A percentile compares a stretch with the other conserved stretches of the same genome.
Evolutionary conservation across 345 rosid species (phyloP).

Genomic region (Citrus australasica): DNA sequence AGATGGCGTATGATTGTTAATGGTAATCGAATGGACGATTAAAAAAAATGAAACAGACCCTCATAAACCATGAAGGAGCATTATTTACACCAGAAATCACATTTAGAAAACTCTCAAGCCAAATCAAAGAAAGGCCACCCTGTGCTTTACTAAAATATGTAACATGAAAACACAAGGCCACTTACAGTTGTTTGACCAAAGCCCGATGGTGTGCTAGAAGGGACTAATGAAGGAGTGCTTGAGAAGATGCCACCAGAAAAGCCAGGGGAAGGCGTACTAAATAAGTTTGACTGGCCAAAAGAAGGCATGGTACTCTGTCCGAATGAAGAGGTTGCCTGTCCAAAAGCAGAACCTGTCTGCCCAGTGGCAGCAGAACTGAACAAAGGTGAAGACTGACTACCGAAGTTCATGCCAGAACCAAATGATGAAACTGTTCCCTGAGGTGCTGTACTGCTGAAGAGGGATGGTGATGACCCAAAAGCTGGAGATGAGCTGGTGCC

Average conservation of each 20-base stretch:
- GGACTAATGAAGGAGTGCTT: constrained; percentile 38
- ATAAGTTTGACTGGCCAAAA: constrained; percentile 51
- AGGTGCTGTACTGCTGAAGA: constrained; percentile 41
- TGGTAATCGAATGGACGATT: neutral
- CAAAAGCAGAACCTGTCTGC: constrained; percentile 64
- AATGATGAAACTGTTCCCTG: constrained; percentile 44
- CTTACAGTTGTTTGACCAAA: constrained; percentile 61
- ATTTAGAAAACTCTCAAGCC: neutral
- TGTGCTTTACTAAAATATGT: neutral
- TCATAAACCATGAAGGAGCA: neutral
- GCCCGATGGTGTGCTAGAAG: constrained; percentile 38
- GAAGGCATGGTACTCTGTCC: constrained; percentile 46
- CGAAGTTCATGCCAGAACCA: constrained; percentile 33
- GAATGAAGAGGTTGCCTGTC: constrained; percentile 45
- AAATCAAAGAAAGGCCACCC: neutral
- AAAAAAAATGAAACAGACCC: constrained; percentile 3
- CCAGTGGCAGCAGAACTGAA: constrained; percentile 49
- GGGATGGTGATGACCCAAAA: constrained; percentile 61
- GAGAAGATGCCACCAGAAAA: constrained; percentile 43
- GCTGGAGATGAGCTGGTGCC: constrained; percentile 41
- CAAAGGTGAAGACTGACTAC: constrained; percentile 54
- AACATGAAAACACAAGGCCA: constrained; percentile 9
- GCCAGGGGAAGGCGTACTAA: constrained; percentile 52
- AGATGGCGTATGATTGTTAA: neutral
- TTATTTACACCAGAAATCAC: neutral